Base-by-base conservation (phyloP, 1,284 basidiomycete genomes). In the Leucoagaricus sp. region DNA sequence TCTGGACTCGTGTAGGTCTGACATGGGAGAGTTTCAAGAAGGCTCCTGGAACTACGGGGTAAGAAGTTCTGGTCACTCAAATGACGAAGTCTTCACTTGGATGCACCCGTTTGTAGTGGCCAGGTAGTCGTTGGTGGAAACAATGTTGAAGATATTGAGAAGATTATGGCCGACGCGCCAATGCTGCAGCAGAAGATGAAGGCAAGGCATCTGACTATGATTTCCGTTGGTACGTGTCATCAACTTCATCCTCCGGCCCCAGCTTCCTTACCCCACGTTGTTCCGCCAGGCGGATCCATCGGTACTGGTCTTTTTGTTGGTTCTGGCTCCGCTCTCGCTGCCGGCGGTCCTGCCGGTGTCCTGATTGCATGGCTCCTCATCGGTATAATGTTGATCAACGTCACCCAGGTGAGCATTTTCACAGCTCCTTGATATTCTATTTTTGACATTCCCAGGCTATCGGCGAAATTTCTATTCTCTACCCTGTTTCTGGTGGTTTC, bases 251-350 rank as follows among this genome's bases (percentile, higher is more conserved):
- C 2, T 17, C 31, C 17, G 6, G 19, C 17, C 4, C 26, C 28
- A 29, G 21, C 17, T 12, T 13, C 25, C 47, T 45, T 51, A 48
- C 7, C 48, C 31, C 8, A 33, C 17, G 8, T 52, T 3, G 10
- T 40, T 28, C 21, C 26, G 25, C 7, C 26, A 61, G 80, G 78
- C 58, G 78, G 80, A 9, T 78, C 76, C 58, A 81, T 81, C 34
- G 80, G 79, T 58, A 81, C 79, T 55, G 80, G 79, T 66, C 74
- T 82, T n/a, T 81, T 82, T 64, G 79, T 83, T 51, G 80, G 80
- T 59, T 80, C 79, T 25, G 80, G 81, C 13, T 64, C 67, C 13
- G 74, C 75, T 26, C 65, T 78, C 19, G 64, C 67, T 33, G 62
- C 53, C 17, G 76, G 75, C 45, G 76, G 76, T 15, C 76, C 76